Percentiles rank a stretch among this genome's conserved stretches.
phyloP scores from a whole-genome alignment of 495 filamentous ascomycete species.

The Aspergillus campestris region DNA sequence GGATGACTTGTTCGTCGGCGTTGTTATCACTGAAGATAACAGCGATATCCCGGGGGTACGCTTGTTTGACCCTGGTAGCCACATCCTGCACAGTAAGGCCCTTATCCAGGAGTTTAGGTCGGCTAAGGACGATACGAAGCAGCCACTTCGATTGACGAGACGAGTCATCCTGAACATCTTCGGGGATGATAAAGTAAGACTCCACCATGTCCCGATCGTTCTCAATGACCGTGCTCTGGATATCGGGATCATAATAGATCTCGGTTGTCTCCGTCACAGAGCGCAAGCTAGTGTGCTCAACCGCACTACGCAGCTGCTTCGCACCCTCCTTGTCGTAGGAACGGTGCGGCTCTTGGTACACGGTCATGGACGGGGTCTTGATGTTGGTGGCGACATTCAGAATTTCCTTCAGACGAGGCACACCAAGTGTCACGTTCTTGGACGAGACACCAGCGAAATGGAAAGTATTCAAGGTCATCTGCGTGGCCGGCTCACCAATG shows the following conservation, averaged over 20 bases:
- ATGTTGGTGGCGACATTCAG: constrained; percentile 94
- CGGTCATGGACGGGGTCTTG: constrained; percentile 96
- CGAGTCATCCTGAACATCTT: constrained; percentile 62
- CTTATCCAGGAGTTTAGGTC: constrained; percentile 92
- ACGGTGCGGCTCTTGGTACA: constrained; percentile 61
- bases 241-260: constrained; percentile 95
- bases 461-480: constrained; percentile 99
- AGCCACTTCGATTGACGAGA: constrained; percentile 87
- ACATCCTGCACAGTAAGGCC: constrained; percentile 87
- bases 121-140: constrained; percentile 85
- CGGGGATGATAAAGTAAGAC: constrained; percentile 93
- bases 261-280: constrained; percentile 86
- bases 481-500: constrained; percentile 96
- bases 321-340: constrained; percentile 62
- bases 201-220: constrained; percentile 90
- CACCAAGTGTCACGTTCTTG: constrained; percentile 98
- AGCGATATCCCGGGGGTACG: constrained; percentile 78
- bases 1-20: constrained; percentile 88
- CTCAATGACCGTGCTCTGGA: constrained; percentile 73
- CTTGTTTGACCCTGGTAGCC: constrained; percentile 76
- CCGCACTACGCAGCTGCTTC: constrained; percentile 75
- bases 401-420: constrained; percentile 98
- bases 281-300: constrained; percentile 93
- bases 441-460: constrained; percentile 99
- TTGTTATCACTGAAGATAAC: constrained; percentile 98